Evolutionary conservation across 139 green algal genomes (phyloP).

Genomic region (Tetraselmis chui): DNA sequence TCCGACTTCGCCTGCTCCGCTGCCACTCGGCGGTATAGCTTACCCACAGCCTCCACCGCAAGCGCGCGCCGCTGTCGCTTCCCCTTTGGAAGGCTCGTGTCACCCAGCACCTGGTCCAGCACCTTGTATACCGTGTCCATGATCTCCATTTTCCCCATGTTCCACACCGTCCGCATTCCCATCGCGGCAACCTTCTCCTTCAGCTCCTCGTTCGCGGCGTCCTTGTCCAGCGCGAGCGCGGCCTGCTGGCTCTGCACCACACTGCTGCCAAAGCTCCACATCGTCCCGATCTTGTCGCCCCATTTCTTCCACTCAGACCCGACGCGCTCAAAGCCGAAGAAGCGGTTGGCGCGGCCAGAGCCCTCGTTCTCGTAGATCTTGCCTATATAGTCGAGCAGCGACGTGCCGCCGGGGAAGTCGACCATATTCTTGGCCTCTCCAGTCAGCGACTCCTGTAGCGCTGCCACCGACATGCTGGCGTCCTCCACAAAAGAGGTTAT

Average conservation of each 20-base stretch:
- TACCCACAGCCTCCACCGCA: background rate
- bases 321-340: background rate
- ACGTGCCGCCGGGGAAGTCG: background rate
- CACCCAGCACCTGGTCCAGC: background rate
- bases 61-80: background rate
- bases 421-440: background rate
- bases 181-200: background rate
- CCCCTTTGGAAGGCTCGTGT: background rate
- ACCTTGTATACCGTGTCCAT: background rate
- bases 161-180: background rate
- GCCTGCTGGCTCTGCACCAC: background rate
- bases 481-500: background rate
- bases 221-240: background rate
- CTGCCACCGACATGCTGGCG: background rate
- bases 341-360: background rate
- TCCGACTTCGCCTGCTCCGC: background rate
- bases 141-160: background rate
- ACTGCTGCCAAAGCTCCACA: background rate
- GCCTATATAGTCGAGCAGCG: background rate
- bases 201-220: background rate
- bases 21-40: background rate
- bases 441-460: background rate
- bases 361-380: background rate
- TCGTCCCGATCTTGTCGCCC: background rate
- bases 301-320: background rate